Percentiles rank a stretch among this genome's conserved stretches.
Evolutionary conservation across 176 grass and related monocot genomes (phyloP).

Genomic region (Carex pumila): DNA sequence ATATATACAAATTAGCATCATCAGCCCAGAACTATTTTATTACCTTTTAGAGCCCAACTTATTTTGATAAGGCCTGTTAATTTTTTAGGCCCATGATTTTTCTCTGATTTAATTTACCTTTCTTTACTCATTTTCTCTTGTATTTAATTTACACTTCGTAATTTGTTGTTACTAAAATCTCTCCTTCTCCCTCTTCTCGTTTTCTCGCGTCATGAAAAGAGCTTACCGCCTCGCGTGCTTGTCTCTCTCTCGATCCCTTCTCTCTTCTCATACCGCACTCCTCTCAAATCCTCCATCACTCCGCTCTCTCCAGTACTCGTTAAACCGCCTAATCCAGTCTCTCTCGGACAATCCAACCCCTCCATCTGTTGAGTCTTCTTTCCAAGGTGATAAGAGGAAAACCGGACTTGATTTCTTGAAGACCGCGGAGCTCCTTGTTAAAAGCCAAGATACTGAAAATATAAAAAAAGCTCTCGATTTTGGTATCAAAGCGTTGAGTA

Average conservation of each 20-base stretch:
- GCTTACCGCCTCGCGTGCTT: slow-evolving; percentile 27
- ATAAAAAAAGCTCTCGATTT: slow-evolving; percentile 42
- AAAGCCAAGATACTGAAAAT: slow-evolving; percentile 11
- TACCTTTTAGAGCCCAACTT: neutral
- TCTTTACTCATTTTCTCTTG: neutral
- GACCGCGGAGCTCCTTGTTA: slow-evolving; percentile 33
- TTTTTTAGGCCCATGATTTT: neutral
- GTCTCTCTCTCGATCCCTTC: slow-evolving; percentile 14
- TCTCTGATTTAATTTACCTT: neutral
- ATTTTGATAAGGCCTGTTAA: neutral
- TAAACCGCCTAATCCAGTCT: slow-evolving; percentile 21
- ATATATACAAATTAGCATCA: neutral
- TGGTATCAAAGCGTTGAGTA: slow-evolving; percentile 36
- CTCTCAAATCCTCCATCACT: neutral
- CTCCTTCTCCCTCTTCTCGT: neutral
- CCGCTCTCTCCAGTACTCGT: neutral
- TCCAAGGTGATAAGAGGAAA: slow-evolving; percentile 12
- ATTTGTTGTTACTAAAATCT: neutral
- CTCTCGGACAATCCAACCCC: slow-evolving; percentile 26
- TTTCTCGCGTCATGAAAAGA: slow-evolving; percentile 35
- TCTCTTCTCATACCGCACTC: slow-evolving; percentile 10
- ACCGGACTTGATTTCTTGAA: slow-evolving; percentile 27
- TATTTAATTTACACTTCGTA: neutral
- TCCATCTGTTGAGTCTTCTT: neutral
- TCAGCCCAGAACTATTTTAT: neutral